Percentiles rank a stretch among this genome's conserved stretches.
phyloP scores from a whole-genome alignment of 2,329 filamentous ascomycete genomes.

The Claviceps sp. region DNA sequence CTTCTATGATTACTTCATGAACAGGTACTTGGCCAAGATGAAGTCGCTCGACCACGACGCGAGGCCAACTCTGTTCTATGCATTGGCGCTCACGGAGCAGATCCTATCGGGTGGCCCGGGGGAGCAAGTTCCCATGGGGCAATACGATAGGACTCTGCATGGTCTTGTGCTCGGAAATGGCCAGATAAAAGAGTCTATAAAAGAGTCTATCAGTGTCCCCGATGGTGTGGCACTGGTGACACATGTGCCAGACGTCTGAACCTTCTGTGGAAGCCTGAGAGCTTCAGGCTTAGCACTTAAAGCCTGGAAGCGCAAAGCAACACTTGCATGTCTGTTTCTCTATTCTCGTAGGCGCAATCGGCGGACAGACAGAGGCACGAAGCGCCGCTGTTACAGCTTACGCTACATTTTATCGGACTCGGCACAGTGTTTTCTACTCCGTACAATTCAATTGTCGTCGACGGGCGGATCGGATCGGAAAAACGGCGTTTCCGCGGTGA shows the following conservation, averaged over 20 bases:
- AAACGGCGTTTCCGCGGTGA: too few relatives aligned
- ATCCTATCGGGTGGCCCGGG: conserved; percentile 46
- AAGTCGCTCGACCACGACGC: conserved; percentile 20
- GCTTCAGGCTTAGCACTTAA: background rate
- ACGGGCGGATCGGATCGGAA: too few relatives aligned
- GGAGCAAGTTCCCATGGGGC: conserved; percentile 57
- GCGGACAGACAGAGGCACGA: too few relatives aligned
- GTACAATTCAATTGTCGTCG: too few relatives aligned
- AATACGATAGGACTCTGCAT: conserved; percentile 69
- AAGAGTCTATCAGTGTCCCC: conserved; percentile 6
- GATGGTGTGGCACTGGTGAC: background rate
- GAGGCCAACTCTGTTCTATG: conserved; percentile 44
- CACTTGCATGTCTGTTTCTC: background rate
- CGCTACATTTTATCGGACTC: too few relatives aligned
- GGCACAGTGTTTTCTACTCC: too few relatives aligned
- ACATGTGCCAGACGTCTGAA: background rate
- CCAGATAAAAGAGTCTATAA: conserved; percentile 34
- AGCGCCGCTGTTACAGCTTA: too few relatives aligned
- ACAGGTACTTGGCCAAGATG: conserved; percentile 47
- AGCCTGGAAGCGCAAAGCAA: background rate
- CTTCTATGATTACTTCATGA: conserved; percentile 91
- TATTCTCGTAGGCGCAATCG: too few relatives aligned
- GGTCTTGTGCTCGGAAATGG: conserved; percentile 63
- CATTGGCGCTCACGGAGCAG: conserved; percentile 77
- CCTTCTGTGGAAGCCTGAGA: background rate